phyloP scores from a whole-genome alignment of 768 basidiomycete species.

The Mycena kentingensis region DNA sequence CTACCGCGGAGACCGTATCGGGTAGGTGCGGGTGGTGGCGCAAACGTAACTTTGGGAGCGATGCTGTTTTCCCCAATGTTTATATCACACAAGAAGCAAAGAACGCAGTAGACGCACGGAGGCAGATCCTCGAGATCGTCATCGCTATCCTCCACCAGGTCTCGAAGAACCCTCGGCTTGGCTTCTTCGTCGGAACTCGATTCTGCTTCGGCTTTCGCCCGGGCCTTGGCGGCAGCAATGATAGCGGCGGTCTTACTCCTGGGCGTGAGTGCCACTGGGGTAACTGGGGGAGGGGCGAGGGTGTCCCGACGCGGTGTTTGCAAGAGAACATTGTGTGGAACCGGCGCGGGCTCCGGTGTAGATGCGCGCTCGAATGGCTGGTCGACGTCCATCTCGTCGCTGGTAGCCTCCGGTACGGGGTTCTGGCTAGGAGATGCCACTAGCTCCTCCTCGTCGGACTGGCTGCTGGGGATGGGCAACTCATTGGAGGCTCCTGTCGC shows the following conservation, averaged over 20 bases:
- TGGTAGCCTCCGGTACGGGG: not conserved
- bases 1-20: conserved; percentile 17
- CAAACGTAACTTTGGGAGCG: conserved; percentile 10
- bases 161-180: conserved; percentile 30
- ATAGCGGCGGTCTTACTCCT: conserved; percentile 55
- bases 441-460: conserved; percentile 67
- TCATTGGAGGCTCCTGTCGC: conserved; percentile 24
- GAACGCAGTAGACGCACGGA: not conserved
- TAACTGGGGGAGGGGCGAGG: conserved; percentile 12
- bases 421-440: conserved; percentile 19
- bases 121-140: conserved; percentile 29
- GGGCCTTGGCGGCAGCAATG: conserved; percentile 67
- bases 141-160: conserved; percentile 53
- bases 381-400: not conserved
- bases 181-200: conserved; percentile 45
- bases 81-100: too few relatives aligned
- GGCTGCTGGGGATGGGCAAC: conserved; percentile 60
- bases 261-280: conserved; percentile 34
- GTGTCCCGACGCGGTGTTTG: conserved; percentile 9
- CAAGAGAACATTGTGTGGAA: conserved; percentile 7
- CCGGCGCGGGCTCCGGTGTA: conserved; percentile 12
- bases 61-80: too few relatives aligned
- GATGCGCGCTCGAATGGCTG: conserved; percentile 2
- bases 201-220: conserved; percentile 48
- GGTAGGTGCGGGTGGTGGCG: conserved; percentile 4